Conservation (phyloP, 805 yeast genomes). For the Cephaloascus albidus region DNA sequence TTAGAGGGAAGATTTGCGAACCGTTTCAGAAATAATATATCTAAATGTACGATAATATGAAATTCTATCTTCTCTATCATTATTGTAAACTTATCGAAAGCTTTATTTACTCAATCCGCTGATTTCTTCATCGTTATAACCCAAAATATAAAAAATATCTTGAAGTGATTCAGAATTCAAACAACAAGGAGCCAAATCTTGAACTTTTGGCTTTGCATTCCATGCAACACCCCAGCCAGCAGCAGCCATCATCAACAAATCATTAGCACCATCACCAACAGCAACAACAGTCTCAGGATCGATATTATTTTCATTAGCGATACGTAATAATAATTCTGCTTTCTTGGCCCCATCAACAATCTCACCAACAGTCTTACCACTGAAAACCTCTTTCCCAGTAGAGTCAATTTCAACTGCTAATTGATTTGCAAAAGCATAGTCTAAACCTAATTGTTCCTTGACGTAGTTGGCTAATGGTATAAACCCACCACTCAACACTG, state of each 20-base stretch:
- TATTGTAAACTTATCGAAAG: neutral
- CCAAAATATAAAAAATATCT: constrained; percentile 76
- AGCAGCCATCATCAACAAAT: constrained; percentile 79
- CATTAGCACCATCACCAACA: constrained; percentile 97
- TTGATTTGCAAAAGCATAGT: constrained; percentile 84
- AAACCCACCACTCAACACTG: constrained; percentile 93
- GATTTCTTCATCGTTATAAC: constrained; percentile 54
- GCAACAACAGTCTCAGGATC: constrained; percentile 56
- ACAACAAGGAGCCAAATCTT: constrained; percentile 69
- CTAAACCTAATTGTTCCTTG: constrained; percentile 56
- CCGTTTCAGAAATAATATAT: no score
- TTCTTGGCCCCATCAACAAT: constrained; percentile 83
- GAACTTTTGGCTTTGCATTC: constrained; percentile 95
- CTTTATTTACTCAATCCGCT: no score
- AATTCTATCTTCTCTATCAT: neutral
- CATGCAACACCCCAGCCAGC: constrained; percentile 96
- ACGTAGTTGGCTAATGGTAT: constrained; percentile 78
- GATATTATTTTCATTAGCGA: constrained; percentile 47
- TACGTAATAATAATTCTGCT: constrained; percentile 58
- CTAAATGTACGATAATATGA: neutral
- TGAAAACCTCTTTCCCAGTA: constrained; percentile 37
- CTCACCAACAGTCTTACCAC: constrained; percentile 72
- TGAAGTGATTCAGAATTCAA: constrained; percentile 65
- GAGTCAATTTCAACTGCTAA: constrained; percentile 37
- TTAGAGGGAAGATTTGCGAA: constrained; percentile 43